Conservation (phyloP, 768 basidiomycete species). For the Gelatoporia subvermispora region DNA sequence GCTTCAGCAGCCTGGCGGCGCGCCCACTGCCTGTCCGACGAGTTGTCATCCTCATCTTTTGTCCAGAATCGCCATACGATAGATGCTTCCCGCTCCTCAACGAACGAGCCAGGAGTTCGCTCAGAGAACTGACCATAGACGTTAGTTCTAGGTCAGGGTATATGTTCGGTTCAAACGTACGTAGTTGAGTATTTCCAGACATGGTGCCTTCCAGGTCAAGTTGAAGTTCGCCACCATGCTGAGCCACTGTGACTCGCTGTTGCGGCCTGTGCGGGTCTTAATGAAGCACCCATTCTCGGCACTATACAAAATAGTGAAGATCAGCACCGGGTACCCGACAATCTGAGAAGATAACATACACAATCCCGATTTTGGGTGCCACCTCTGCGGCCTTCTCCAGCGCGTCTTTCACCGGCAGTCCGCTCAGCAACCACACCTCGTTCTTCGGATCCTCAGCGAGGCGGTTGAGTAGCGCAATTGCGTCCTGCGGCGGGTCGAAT, state of each 20-base stretch:
- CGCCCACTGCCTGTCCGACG: constrained; percentile 72
- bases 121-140: constrained; percentile 66
- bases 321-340: constrained; percentile 1
- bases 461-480: constrained; percentile 46
- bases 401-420: constrained; percentile 57
- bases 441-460: constrained; percentile 63
- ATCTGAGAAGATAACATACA: constrained; percentile 39
- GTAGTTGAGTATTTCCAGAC: constrained; percentile 80
- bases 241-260: constrained; percentile 52
- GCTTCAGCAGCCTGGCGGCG: constrained; percentile 84
- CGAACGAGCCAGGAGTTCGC: constrained; percentile 80
- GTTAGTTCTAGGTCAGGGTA: background rate
- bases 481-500: constrained; percentile 35
- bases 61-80: constrained; percentile 87
- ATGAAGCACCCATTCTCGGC: constrained; percentile 90
- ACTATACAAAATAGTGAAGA: constrained; percentile 26
- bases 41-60: constrained; percentile 29
- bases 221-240: constrained; percentile 78
- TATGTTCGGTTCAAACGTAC: constrained; percentile 40
- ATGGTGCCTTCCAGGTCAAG: constrained; percentile 74
- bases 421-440: constrained; percentile 80
- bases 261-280: constrained; percentile 41
- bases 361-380: constrained; percentile 68
- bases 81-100: constrained; percentile 80
- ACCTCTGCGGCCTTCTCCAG: constrained; percentile 58